phyloP scores from a whole-genome alignment of 495 filamentous ascomycete species.

The Penicillium coffeae region DNA sequence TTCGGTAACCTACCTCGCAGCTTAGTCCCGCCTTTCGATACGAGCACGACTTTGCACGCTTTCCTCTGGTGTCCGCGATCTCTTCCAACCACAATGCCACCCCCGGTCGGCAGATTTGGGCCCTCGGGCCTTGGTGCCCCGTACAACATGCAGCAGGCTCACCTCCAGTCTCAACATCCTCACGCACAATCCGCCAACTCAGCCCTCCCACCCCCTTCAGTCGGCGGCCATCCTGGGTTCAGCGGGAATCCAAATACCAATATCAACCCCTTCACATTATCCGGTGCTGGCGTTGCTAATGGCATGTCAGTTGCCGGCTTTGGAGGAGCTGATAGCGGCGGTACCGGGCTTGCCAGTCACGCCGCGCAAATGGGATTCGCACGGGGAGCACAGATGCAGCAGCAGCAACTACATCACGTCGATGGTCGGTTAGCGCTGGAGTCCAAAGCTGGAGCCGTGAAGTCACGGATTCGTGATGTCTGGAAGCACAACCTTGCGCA shows the following conservation, averaged over 20 bases:
- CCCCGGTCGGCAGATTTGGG: conserved; percentile 50
- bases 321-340: conserved; percentile 57
- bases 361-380: conserved; percentile 84
- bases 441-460: conserved; percentile 44
- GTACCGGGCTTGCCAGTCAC: conserved; percentile 83
- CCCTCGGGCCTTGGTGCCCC: conserved; percentile 49
- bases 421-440: conserved; percentile 45
- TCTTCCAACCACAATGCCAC: conserved; percentile 22
- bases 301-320: conserved; percentile 55
- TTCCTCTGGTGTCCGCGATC: neutral
- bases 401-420: conserved; percentile 55
- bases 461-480: conserved; percentile 85
- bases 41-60: conserved; percentile 4
- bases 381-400: conserved; percentile 67
- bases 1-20: conserved; percentile 11
- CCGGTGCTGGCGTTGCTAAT: conserved; percentile 50
- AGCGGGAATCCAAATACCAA: conserved; percentile 60
- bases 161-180: conserved; percentile 49
- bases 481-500: conserved; percentile 89
- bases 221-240: conserved; percentile 57
- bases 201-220: conserved; percentile 57
- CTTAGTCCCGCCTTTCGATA: neutral
- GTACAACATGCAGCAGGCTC: conserved; percentile 49
- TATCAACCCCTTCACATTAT: conserved; percentile 63
- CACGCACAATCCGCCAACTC: conserved; percentile 52